phyloP scores from a whole-genome alignment of 225 moss, liverwort and hornwort genomes.

The Polytrichum formosum region DNA sequence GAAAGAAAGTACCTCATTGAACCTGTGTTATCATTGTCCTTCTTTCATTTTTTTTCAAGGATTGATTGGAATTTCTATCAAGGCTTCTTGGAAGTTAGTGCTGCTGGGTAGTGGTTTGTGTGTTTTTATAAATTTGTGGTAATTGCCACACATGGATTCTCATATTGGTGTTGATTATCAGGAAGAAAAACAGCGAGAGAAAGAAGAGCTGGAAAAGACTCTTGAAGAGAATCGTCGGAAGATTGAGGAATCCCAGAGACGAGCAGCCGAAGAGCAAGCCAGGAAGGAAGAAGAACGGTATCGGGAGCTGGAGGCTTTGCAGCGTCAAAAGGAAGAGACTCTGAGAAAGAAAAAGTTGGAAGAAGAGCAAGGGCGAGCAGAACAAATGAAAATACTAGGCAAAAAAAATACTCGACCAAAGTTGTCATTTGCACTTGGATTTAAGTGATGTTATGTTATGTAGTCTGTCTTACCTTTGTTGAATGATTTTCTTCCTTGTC shows the following conservation, averaged over 20 bases:
- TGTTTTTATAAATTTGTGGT: background rate
- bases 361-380: slow-evolving; percentile 84
- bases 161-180: slow-evolving; percentile 21
- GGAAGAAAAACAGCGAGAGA: slow-evolving; percentile 79
- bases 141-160: background rate
- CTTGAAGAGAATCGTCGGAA: slow-evolving; percentile 86
- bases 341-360: slow-evolving; percentile 74
- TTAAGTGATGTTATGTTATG: slow-evolving; percentile 51
- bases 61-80: background rate
- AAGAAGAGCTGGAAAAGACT: slow-evolving; percentile 93
- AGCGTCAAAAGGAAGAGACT: slow-evolving; percentile 84
- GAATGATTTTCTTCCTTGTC: slow-evolving; percentile 4
- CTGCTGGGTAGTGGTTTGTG: background rate
- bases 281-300: slow-evolving; percentile 97
- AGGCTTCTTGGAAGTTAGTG: background rate
- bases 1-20: too few relatives aligned
- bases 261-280: slow-evolving; percentile 95
- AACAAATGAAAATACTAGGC: slow-evolving; percentile 98
- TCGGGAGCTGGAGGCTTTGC: slow-evolving; percentile 88
- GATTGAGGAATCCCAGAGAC: slow-evolving; percentile 90
- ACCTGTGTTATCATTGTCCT: too few relatives aligned
- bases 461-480: slow-evolving; percentile 4
- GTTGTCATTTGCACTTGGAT: slow-evolving; percentile 91
- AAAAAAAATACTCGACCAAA: slow-evolving; percentile 97
- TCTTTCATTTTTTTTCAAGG: too few relatives aligned